Percentiles rank a stretch among this genome's conserved stretches.
phyloP scores from a whole-genome alignment of 1,284 basidiomycete genomes.

The Leccinum pallidistipes region DNA sequence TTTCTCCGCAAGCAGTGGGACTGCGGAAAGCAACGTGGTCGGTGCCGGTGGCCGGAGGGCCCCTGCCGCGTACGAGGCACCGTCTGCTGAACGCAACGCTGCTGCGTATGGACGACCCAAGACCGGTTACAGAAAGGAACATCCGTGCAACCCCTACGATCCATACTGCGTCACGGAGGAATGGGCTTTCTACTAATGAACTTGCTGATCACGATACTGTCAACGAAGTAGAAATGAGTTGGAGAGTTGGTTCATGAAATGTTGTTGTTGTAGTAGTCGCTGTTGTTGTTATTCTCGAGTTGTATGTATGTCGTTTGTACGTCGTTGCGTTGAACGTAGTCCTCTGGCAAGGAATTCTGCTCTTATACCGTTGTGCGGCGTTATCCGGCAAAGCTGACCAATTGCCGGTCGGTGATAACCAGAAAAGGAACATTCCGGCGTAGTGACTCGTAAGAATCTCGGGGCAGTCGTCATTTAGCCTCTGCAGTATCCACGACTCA shows the following conservation, averaged over 20 bases:
- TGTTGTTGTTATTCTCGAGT: neutral
- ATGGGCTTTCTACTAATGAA: conserved; percentile 57
- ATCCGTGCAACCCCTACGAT: conserved; percentile 58
- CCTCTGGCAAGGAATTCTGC: conserved; percentile 23
- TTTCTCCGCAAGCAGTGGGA: conserved; percentile 37
- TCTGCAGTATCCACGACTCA: conserved; percentile 10
- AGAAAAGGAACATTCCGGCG: conserved; percentile 24
- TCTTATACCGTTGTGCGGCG: neutral
- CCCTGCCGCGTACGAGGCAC: conserved; percentile 19
- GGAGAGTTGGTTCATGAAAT: conserved; percentile 10
- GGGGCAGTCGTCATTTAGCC: neutral
- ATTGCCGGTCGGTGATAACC: conserved; percentile 10
- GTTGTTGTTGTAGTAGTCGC: conserved; percentile 3
- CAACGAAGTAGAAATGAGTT: conserved; percentile 2
- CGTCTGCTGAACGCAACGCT: conserved; percentile 31
- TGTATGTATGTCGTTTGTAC: neutral
- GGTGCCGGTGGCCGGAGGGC: conserved; percentile 32
- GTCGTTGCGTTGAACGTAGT: conserved; percentile 7
- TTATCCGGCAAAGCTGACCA: neutral
- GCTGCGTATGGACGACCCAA: conserved; percentile 35
- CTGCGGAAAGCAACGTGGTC: conserved; percentile 36
- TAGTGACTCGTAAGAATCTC: conserved; percentile 5
- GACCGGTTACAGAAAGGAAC: conserved; percentile 40
- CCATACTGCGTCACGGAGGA: conserved; percentile 72
- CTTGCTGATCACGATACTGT: neutral